Evolutionary conservation across 352 stramenopile species (phyloP).

Genomic region (Globisporangium middletonii): DNA sequence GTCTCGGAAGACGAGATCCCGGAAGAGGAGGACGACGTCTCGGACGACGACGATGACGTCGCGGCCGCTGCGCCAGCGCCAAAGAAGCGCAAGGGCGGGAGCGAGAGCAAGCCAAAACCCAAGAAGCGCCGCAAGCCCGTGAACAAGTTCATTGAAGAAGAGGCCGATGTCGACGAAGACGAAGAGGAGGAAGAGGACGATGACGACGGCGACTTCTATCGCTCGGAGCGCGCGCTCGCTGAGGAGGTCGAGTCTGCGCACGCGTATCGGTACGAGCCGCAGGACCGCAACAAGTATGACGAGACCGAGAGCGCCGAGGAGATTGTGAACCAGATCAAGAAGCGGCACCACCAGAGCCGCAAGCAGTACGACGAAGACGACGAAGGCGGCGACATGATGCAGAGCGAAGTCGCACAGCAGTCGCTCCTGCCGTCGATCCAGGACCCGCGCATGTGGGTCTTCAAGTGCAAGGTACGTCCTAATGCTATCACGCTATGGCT

Average conservation of each 20-base stretch:
- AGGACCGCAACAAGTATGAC: conserved; percentile 66
- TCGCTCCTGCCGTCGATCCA: conserved; percentile 85
- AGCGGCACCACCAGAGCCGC: conserved; percentile 81
- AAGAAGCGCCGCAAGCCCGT: conserved; percentile 83
- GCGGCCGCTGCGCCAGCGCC: conserved; percentile 1
- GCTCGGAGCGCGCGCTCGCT: conserved; percentile 65
- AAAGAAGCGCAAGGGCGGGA: conserved; percentile 70
- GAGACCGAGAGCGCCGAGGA: conserved; percentile 80
- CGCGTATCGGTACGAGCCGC: conserved; percentile 70
- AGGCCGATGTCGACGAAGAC: conserved; percentile 84
- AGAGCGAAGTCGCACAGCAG: conserved; percentile 85
- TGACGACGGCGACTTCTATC: conserved; percentile 70
- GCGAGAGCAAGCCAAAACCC: conserved; percentile 59
- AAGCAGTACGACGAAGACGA: conserved; percentile 84
- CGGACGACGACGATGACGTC: conserved; percentile 45
- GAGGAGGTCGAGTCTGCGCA: conserved; percentile 65
- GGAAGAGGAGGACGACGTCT: conserved; percentile 51
- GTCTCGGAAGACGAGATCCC: conserved; percentile 12
- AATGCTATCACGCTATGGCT: background rate
- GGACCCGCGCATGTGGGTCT: conserved; percentile 87
- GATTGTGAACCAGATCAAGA: conserved; percentile 86
- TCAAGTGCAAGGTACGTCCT: conserved; percentile 80
- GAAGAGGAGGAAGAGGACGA: conserved; percentile 86
- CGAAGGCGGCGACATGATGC: conserved; percentile 72
- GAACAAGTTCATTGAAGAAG: conserved; percentile 89